Evolutionary conservation across 768 basidiomycete genomes (phyloP).

Genomic region (Ramaria sp.): DNA sequence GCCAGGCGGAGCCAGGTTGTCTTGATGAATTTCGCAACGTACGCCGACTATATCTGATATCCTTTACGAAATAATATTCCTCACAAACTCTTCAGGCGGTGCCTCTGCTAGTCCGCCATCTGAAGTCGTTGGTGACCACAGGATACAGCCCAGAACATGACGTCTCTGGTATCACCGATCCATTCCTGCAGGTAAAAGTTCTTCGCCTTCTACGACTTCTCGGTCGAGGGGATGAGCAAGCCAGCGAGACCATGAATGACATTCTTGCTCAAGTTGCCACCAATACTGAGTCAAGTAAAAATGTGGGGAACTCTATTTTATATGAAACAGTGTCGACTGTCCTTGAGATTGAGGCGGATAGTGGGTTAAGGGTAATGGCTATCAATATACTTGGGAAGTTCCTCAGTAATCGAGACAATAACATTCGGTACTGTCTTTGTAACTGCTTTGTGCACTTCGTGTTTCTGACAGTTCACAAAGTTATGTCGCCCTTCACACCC

Average conservation of each 20-base stretch:
- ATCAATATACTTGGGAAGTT: conserved; percentile 99
- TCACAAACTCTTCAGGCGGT: conserved; percentile 49
- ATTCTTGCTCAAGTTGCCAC: conserved; percentile 99
- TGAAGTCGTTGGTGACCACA: conserved; percentile 90
- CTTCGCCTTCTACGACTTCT: conserved; percentile 82
- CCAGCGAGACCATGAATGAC: conserved; percentile 97
- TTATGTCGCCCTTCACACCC: conserved; percentile 94
- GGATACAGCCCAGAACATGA: conserved; percentile 99
- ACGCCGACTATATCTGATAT: conserved; percentile 17
- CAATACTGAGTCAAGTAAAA: conserved; percentile 95
- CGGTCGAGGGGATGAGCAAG: conserved; percentile 72
- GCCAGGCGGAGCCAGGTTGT: conserved; percentile 58
- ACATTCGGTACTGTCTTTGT: conserved; percentile 68
- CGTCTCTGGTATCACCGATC: conserved; percentile 98
- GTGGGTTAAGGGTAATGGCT: conserved; percentile 93
- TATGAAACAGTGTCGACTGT: conserved; percentile 97
- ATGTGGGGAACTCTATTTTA: conserved; percentile 94
- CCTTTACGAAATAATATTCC: background rate
- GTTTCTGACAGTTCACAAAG: conserved; percentile 27
- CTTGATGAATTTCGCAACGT: conserved; percentile 88
- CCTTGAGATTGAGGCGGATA: conserved; percentile 95
- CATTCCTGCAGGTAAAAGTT: conserved; percentile 90
- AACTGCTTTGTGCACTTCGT: background rate
- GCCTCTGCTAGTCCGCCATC: conserved; percentile 83
- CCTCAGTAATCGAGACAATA: conserved; percentile 94